phyloP scores from a whole-genome alignment of 176 grass and related monocot species.

The Guadua angustifolia region DNA sequence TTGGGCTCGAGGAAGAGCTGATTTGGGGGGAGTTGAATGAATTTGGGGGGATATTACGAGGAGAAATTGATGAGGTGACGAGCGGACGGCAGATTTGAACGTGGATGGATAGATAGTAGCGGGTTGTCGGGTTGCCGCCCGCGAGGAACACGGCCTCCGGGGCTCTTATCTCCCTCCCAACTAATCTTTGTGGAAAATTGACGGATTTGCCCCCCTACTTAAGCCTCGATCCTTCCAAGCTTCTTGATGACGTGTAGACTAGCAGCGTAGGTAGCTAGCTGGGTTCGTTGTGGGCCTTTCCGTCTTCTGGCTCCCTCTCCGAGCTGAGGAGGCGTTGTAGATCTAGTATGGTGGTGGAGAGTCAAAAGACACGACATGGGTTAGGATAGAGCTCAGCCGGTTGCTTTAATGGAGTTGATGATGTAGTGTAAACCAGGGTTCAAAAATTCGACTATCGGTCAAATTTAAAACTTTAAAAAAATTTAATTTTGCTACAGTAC shows the following conservation, averaged over 20 bases:
- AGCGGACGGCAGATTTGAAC: slow-evolving; percentile 54
- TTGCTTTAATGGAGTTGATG: no score
- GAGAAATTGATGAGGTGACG: slow-evolving; percentile 7
- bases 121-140: slow-evolving; percentile 53
- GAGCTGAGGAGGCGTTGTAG: no score
- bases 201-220: slow-evolving; percentile 21
- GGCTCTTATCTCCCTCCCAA: neutral
- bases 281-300: neutral
- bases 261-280: neutral
- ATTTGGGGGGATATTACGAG: slow-evolving; percentile 28
- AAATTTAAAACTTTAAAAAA: no score
- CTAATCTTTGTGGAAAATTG: neutral
- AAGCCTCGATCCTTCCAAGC: slow-evolving; percentile 20
- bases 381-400: no score
- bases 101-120: slow-evolving; percentile 26
- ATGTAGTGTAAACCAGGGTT: no score
- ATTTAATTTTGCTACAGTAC: no score
- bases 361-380: no score
- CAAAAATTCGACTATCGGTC: no score
- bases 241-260: neutral
- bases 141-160: slow-evolving; percentile 29
- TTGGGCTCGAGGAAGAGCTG: neutral
- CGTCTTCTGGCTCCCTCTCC: no score
- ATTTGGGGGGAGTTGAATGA: neutral
- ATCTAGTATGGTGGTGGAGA: no score